A percentile compares a stretch with the other conserved stretches of the same genome.
phyloP scores from a whole-genome alignment of 2,329 filamentous ascomycete species.

The Clarireedia paspali region DNA sequence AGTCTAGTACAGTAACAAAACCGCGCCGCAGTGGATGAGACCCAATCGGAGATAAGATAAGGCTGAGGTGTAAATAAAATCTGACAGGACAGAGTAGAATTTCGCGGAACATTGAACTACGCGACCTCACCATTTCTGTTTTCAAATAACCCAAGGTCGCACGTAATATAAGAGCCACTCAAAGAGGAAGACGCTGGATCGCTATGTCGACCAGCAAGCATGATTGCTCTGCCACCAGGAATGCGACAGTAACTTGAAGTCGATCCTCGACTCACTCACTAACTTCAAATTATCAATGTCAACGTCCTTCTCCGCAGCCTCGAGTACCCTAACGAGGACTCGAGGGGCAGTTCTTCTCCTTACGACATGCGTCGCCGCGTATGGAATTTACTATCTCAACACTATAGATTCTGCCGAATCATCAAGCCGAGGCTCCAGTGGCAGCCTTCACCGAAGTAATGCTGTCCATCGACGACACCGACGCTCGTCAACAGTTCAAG shows the following conservation, averaged over 20 bases:
- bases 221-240: background rate
- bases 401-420: conserved; percentile 15
- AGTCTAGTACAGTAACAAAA: background rate
- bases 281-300: conserved; percentile 19
- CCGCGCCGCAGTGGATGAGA: background rate
- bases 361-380: conserved; percentile 48
- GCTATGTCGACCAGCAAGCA: background rate
- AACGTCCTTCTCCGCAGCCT: conserved; percentile 40
- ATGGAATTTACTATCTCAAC: conserved; percentile 53
- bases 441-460: conserved; percentile 54
- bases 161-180: background rate
- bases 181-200: background rate
- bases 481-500: background rate
- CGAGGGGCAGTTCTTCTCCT: conserved; percentile 48
- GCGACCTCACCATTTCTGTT: background rate
- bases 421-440: background rate
- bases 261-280: background rate
- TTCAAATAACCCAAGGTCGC: background rate
- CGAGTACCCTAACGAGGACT: conserved; percentile 44
- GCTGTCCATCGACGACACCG: conserved; percentile 48
- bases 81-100: background rate
- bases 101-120: background rate
- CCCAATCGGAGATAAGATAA: background rate
- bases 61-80: background rate
- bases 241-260: background rate